These are phyloP conservation scores for Acorus gramineus DNA, from an alignment of 106 monocot species.

Conservation along the genomic window DNA sequence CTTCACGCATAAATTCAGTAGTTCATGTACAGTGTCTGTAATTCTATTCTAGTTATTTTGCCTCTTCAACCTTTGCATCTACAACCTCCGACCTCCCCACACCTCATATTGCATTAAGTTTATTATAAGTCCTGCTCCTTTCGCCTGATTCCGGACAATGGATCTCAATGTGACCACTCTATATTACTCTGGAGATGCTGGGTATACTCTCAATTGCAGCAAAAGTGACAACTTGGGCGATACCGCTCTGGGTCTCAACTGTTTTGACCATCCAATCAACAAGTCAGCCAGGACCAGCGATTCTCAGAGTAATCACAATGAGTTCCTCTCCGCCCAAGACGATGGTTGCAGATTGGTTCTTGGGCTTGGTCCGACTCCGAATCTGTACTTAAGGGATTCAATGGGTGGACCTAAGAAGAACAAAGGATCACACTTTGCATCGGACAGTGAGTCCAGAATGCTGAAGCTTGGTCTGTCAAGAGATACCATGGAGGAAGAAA, in stretches of 20 bases:
- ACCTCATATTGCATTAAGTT: too few species aligned
- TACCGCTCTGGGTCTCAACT: conserved; percentile 24
- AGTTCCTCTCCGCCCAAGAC: conserved; percentile 24
- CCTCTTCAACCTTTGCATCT: neutral
- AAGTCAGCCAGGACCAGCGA: conserved; percentile 4
- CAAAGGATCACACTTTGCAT: conserved; percentile 25
- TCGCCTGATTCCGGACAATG: conserved; percentile 20
- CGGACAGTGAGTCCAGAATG: conserved; percentile 39
- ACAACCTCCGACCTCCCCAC: neutral
- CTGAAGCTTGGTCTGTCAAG: conserved; percentile 56
- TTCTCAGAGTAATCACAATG: conserved; percentile 6
- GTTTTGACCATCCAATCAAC: conserved; percentile 10
- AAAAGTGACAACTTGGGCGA: conserved; percentile 12
- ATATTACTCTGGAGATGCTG: conserved; percentile 24
- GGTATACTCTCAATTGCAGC: neutral
- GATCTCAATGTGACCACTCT: conserved; percentile 54
- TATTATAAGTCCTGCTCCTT: neutral
- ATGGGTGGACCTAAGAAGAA: conserved; percentile 4
- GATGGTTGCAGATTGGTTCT: conserved; percentile 81
- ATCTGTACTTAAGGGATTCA: conserved; percentile 25
- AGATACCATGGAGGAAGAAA: neutral
- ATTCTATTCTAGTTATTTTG: too few species aligned
- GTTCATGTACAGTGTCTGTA: neutral
- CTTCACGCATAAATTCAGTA: conserved; percentile 5
- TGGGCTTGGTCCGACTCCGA: conserved; percentile 88